Base-by-base conservation (phyloP, 495 filamentous ascomycete genomes). In the Penicillium goetzii region DNA sequence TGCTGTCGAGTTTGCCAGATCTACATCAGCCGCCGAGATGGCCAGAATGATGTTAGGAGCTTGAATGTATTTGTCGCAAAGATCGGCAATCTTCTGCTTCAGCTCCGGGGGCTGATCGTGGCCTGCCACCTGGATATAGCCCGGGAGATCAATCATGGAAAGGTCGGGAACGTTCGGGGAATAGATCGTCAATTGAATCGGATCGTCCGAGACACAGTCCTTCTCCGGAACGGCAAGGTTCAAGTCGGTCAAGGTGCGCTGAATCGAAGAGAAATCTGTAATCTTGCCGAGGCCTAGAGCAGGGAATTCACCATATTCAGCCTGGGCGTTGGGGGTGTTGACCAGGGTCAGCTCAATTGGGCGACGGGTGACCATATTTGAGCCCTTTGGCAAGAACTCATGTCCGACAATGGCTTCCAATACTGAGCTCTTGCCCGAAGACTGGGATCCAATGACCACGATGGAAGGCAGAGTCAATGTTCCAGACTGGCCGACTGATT, bases 11-110 rank as follows among this genome's bases (percentile, higher is more conserved):
- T 99, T 99, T 5, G 95, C 95, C 28, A 99, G 75, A 79, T 99
- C 95, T 36, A 97, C 93, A 78, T 98, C 96, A 32, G 95, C 95
- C 8, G 96, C 95, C 6, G 95, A 99, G 63, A 99, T 98, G 10
- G 95, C 95, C 38, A 99, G 80, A 61, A 99, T 97, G 64, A 99
- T 89, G 70, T 99, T 99, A 6, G 95, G 95, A 7, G 93, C 77
- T 72, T 96, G 91, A 60, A 99, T 98, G 70, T 98, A 99, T 81
- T 95, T 97, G 73, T 99, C 96, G 70, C 95, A 99, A 26, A 99
- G 88, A 68, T 97, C 93, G 9, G 89, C 85, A 69, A 99, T 99
- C 81, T 96, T 97, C 72, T 92, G 87, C 77, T 98, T 98, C 64
- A 99, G 79, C 76, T 97, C 92, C 15, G 87, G 76, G 0, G 95